Evolutionary conservation across 208 protist species (phyloP).

Genomic region (Trypanosoma theileri): DNA sequence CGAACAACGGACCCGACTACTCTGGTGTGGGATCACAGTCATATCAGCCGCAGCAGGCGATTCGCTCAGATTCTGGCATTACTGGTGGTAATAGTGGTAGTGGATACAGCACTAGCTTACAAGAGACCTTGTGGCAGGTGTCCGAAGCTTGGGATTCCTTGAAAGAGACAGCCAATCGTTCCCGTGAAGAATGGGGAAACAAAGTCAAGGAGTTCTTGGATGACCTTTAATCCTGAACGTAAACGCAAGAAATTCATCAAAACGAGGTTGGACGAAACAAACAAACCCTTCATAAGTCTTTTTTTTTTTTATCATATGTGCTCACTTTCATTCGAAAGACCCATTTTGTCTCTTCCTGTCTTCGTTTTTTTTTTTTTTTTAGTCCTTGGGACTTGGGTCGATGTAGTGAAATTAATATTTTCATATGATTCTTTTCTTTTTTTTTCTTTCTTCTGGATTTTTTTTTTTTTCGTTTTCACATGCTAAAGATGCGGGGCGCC

Average conservation of each 20-base stretch:
- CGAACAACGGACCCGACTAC: conserved; percentile 57
- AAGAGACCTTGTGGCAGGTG: conserved; percentile 62
- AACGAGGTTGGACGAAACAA: background rate
- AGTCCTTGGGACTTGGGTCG: background rate
- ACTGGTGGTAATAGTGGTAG: conserved; percentile 12
- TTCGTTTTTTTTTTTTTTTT: conserved; percentile 11
- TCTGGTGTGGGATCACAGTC: conserved; percentile 58
- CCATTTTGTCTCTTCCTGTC: background rate
- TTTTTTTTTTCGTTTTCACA: conserved; percentile 3
- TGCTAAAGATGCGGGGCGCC: background rate
- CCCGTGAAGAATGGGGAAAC: conserved; percentile 43
- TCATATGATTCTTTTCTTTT: conserved; percentile 17
- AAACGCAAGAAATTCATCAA: background rate
- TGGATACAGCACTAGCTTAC: conserved; percentile 15
- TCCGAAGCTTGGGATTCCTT: conserved; percentile 51
- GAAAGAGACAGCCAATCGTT: conserved; percentile 42
- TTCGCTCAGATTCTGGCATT: too few species aligned
- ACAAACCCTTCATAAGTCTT: background rate
- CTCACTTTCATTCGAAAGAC: background rate
- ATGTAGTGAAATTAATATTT: conserved; percentile 1
- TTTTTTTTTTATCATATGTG: conserved; percentile 1
- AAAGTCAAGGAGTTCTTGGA: conserved; percentile 65
- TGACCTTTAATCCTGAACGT: conserved; percentile 37
- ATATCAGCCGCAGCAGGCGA: conserved; percentile 43
- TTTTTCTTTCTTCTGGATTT: conserved; percentile 10